phyloP scores from a whole-genome alignment of 2,329 filamentous ascomycete genomes.

The Annulohypoxylon truncatum region DNA sequence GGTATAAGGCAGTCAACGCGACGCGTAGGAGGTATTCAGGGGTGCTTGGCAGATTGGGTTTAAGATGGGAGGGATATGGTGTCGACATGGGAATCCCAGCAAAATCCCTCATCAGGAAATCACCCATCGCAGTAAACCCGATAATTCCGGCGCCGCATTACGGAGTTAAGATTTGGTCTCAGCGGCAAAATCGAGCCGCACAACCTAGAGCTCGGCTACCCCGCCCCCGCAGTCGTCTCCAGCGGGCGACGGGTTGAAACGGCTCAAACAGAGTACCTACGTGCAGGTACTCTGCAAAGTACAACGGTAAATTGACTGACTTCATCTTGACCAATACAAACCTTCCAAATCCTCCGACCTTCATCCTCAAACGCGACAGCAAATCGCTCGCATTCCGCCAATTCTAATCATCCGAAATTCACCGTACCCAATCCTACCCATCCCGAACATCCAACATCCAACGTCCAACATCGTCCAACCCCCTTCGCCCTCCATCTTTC shows the following conservation, averaged over 20 bases:
- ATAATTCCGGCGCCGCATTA: too few relatives aligned
- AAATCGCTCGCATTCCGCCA: background rate
- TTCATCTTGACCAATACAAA: conserved; percentile 28
- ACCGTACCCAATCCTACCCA: background rate
- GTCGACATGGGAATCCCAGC: too few relatives aligned
- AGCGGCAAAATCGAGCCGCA: too few relatives aligned
- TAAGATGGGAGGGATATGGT: too few relatives aligned
- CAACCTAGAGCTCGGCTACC: conserved; percentile 21
- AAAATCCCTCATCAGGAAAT: too few relatives aligned
- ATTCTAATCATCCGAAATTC: background rate
- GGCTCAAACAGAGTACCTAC: conserved; percentile 33
- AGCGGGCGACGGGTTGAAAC: conserved; percentile 36
- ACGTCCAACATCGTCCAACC: background rate
- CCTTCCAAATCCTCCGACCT: background rate
- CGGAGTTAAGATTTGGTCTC: too few relatives aligned
- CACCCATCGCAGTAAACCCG: too few relatives aligned
- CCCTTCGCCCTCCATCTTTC: background rate
- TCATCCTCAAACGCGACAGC: background rate
- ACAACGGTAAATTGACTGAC: background rate
- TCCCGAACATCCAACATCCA: background rate
- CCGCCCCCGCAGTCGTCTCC: conserved; percentile 37
- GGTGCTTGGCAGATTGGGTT: background rate
- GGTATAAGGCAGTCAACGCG: too few relatives aligned
- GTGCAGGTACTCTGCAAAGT: background rate
- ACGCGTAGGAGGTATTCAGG: background rate